These are phyloP conservation scores for Hypoxylon sp. DNA, from an alignment of 2,329 filamentous ascomycete species.

Conservation along the genomic window DNA sequence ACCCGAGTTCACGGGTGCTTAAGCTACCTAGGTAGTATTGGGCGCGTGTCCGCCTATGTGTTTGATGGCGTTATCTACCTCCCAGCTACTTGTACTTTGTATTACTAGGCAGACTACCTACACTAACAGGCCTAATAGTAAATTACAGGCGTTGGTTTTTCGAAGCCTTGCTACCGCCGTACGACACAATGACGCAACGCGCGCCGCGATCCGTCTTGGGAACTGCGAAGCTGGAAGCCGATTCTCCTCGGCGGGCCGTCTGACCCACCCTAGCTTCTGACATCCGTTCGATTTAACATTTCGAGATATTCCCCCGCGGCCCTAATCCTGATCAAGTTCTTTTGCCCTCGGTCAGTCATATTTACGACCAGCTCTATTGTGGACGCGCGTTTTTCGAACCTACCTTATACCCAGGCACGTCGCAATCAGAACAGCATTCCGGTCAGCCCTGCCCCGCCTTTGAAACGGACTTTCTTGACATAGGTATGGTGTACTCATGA, in stretches of 20 bases:
- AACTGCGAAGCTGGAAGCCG: constrained; percentile 27
- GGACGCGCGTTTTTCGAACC: neutral
- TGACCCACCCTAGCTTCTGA: constrained; percentile 31
- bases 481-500: neutral
- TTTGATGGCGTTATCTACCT: constrained; percentile 9
- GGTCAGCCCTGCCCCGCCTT: neutral
- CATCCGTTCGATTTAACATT: constrained; percentile 3
- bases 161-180: constrained; percentile 2
- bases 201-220: constrained; percentile 36
- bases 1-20: constrained; percentile 38
- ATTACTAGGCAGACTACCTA: no score
- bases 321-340: constrained; percentile 15
- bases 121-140: constrained; percentile 1
- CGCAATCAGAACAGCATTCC: neutral
- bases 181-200: constrained; percentile 35
- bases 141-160: constrained; percentile 1
- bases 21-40: constrained; percentile 9
- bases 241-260: constrained; percentile 42
- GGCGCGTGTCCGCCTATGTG: constrained; percentile 22
- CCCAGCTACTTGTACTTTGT: constrained; percentile 7
- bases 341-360: neutral
- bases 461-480: constrained; percentile 1
- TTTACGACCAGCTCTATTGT: neutral
- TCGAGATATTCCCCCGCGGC: constrained; percentile 11
- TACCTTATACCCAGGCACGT: constrained; percentile 1